Base-by-base conservation (phyloP, 1,284 basidiomycete species). In the Xerocomus nothofagi region DNA sequence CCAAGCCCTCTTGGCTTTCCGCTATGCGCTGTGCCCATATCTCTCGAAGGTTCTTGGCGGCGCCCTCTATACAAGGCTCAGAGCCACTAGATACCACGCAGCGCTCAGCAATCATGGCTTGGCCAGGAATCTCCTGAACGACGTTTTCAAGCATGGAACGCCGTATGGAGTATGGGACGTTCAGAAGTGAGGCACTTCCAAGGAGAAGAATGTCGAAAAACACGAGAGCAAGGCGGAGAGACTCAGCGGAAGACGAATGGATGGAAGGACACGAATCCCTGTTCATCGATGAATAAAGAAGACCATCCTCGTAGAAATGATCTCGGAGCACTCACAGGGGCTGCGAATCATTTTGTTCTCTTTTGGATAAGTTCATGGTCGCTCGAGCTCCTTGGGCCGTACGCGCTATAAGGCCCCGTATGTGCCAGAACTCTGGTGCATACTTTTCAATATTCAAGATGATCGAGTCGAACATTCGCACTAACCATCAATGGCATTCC, bases 201-300 rank as follows among this genome's bases (percentile, higher is more conserved):
- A 91, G 67, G 17, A 79, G 66, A 3, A 96, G 73, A 11, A 93
- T 62, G 58, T 94, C 93, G 60, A 94, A 95, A 73, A 92, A 94
- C 4, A 90, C 84, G 6, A 94, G 74, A 14, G 82, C 88, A 5
- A 93, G 78, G 52, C 85, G 87, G 4, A 83, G 73, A 10, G 71
- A 67, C 56, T 47, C 58, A 61, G 49, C 72, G 70, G 27, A 47
- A 5, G 76, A 73, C 18, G 79, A 81, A 40, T 73, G 58, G 53
- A 81, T 70, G 14, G 80, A 80, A 50, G 66, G 68, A 39, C 76
- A 75, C 2, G 73, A 72, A 15, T 71, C 68, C 31, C 68, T 70
- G 23, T 20, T 24, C 33, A 40, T n/a, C 31, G 26, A 40, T 45
- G 27, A 47, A 50, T n/a, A n/a, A n/a, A n/a, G n/a, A 23, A 12